Evolutionary conservation across 352 stramenopile genomes (phyloP).

Genomic region (Globisporangium cylindrosporum): DNA sequence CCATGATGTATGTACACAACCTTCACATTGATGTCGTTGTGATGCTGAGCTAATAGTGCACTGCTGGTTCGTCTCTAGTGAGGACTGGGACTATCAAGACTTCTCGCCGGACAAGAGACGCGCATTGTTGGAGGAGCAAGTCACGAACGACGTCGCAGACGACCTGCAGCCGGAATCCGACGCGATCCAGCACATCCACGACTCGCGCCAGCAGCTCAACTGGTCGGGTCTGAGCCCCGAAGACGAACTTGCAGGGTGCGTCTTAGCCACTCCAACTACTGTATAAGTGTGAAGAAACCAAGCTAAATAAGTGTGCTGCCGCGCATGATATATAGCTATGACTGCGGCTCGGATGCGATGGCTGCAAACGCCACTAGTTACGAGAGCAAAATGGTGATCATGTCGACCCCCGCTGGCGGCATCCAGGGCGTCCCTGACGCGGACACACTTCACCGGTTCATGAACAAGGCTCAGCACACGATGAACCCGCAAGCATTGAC

Average conservation of each 20-base stretch:
- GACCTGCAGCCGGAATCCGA: constrained; percentile 33
- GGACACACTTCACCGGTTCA: constrained; percentile 41
- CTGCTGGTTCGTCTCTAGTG: constrained; percentile 23
- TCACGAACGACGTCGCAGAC: constrained; percentile 36
- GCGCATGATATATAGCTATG: constrained; percentile 17
- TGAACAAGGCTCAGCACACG: constrained; percentile 31
- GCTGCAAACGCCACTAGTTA: constrained; percentile 20
- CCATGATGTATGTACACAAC: too few relatives aligned
- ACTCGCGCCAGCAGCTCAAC: constrained; percentile 24
- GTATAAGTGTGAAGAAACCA: neutral
- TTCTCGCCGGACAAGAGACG: constrained; percentile 66
- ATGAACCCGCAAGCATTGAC: constrained; percentile 32
- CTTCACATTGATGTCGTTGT: neutral
- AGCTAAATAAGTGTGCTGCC: neutral
- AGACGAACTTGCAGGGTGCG: constrained; percentile 44
- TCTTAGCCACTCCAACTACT: neutral
- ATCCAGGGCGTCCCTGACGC: constrained; percentile 55
- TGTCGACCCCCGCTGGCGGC: constrained; percentile 44
- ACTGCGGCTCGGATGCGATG: constrained; percentile 17
- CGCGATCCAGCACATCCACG: constrained; percentile 31
- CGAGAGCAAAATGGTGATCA: constrained; percentile 44
- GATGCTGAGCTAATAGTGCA: neutral
- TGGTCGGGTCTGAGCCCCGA: constrained; percentile 50
- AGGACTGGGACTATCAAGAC: constrained; percentile 73
- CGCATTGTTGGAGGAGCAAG: constrained; percentile 51